Evolutionary conservation across 352 stramenopile genomes (phyloP).

Genomic region (Globisporangium emineosum): DNA sequence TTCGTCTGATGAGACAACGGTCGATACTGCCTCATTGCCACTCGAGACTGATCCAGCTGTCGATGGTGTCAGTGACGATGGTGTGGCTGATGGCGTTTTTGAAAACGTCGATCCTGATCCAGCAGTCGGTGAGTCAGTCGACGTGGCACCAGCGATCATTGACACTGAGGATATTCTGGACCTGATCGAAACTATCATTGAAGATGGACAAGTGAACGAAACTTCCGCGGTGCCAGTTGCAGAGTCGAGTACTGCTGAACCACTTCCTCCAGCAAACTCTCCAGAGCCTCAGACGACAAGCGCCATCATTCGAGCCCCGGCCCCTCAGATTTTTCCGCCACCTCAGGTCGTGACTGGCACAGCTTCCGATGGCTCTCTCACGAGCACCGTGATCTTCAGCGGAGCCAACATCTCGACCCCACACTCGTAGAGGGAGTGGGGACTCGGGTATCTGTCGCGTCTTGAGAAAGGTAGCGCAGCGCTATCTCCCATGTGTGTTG

Average conservation of each 20-base stretch:
- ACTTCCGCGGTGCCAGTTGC: not conserved
- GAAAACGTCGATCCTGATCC: not conserved
- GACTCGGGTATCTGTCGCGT: too few species aligned
- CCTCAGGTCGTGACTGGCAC: constrained; percentile 3
- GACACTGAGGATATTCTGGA: not conserved
- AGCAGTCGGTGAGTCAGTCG: not conserved
- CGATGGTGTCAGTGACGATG: not conserved
- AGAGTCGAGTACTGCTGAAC: not conserved
- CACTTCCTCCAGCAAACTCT: not conserved
- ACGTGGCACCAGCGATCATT: not conserved
- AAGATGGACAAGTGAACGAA: not conserved
- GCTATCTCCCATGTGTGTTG: not conserved
- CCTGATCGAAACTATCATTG: not conserved
- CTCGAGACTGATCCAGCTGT: not conserved
- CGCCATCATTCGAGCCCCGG: not conserved
- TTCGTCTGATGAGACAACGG: not conserved
- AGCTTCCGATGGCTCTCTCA: constrained; percentile 4
- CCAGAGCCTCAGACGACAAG: not conserved
- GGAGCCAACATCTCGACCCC: constrained; percentile 8
- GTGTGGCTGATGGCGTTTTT: not conserved
- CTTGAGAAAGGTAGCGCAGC: too few species aligned
- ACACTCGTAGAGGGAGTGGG: constrained; percentile 1
- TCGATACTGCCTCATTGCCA: not conserved
- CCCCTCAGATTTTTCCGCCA: not conserved
- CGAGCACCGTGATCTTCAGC: constrained; percentile 13